A percentile compares a stretch with the other conserved stretches of the same genome.
phyloP scores from a whole-genome alignment of 1,284 basidiomycete genomes.

The Ceratorhiza oryzae-sativae region DNA sequence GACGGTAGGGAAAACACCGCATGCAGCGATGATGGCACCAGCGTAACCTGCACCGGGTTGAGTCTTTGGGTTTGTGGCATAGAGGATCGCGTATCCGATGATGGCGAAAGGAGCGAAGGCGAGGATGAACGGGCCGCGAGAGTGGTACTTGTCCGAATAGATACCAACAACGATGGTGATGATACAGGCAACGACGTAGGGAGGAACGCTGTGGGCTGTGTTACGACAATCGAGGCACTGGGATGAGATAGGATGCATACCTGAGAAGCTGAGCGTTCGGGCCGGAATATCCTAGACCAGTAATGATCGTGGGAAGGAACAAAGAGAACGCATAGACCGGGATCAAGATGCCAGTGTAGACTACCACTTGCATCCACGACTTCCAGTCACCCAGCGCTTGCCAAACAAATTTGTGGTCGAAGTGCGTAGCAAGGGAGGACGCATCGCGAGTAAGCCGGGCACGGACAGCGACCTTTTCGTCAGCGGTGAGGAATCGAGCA shows the following conservation, averaged over 20 bases:
- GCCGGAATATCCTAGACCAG: conserved; percentile 63
- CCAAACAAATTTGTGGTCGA: conserved; percentile 43
- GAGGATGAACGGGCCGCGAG: conserved; percentile 42
- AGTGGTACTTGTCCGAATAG: conserved; percentile 42
- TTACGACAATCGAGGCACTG: background rate
- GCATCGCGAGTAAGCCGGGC: conserved; percentile 38
- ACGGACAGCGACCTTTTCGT: conserved; percentile 39
- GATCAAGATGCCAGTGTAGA: conserved; percentile 54
- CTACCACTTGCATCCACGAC: conserved; percentile 48
- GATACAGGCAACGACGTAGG: conserved; percentile 59
- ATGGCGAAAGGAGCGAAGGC: conserved; percentile 36
- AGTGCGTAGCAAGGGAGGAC: conserved; percentile 39
- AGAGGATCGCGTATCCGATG: conserved; percentile 42
- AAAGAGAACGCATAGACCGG: conserved; percentile 66
- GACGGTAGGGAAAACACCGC: conserved; percentile 42
- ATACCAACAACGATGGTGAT: conserved; percentile 42
- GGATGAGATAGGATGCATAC: conserved; percentile 2
- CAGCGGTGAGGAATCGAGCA: conserved; percentile 40
- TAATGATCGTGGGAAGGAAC: conserved; percentile 61
- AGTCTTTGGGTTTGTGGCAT: conserved; percentile 18
- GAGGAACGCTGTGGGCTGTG: conserved; percentile 58
- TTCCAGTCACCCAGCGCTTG: conserved; percentile 50
- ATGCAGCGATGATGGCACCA: conserved; percentile 59
- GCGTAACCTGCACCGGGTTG: conserved; percentile 57
- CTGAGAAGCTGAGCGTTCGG: conserved; percentile 75